Base-by-base conservation (phyloP, 768 basidiomycete genomes). In the Psilocybe tampanensis region DNA sequence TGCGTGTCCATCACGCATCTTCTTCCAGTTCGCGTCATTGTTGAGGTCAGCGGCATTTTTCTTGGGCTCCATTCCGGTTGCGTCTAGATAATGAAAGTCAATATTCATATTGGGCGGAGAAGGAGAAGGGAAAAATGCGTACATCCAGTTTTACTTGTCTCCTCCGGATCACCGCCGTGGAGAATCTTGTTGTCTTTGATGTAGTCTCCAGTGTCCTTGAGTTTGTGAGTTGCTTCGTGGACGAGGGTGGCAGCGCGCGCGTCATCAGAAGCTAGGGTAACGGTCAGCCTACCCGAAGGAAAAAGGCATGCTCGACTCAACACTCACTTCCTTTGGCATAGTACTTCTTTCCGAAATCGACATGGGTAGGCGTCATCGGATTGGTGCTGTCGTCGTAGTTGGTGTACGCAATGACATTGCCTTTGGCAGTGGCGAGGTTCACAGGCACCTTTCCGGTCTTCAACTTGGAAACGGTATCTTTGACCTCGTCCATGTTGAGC, bases 261-360 rank as follows among this genome's bases (percentile, higher is more conserved):
- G 13, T 33, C 33, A 2, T 13, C 17, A 32, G 47, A 26, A 4
- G 47, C 47, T 49, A 33, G 19, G 18, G 9, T 15, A 4, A 33
- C 1, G 18, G 1, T 9, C 6, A 15, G 17, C 2, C 3, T 32
- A 17, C 9, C 15, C n/a, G 15, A 29, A 11, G 8, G 15, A 12
- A 2, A 3, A 18, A 9, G 13, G 13, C 26, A 9, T 13, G 17
- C 32, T 4, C 7, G 33, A 32, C 7, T 4, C 9, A 33, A 12
- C 44, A 33, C 47, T 49, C 32, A 49, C 47, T 19, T 33, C 19
- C 33, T 39, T 39, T 39, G 13, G 36, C 36, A 33, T 49, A 29
- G 26, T 32, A 49, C 29, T 49, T 33, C 47, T 49, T 49, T 33
- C 47, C 47, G 29, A 49, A 49, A 8, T 49, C 47, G 21, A 33